These are phyloP conservation scores for Ascosphaera aggregata DNA, from an alignment of 2,329 filamentous ascomycete species.

Conservation along the genomic window DNA sequence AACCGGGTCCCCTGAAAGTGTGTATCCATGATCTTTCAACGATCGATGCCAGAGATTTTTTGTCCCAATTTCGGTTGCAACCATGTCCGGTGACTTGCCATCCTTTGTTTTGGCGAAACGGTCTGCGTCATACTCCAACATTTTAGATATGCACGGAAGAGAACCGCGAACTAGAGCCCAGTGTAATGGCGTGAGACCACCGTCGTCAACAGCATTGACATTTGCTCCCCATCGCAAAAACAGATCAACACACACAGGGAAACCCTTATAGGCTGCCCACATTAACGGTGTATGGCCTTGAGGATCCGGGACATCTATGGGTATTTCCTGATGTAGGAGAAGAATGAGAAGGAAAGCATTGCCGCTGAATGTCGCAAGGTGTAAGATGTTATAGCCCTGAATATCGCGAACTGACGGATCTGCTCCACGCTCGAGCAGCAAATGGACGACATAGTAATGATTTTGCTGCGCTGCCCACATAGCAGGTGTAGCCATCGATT, in stretches of 20 bases:
- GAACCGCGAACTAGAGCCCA: constrained; percentile 94
- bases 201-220: constrained; percentile 72
- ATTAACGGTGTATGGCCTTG: constrained; percentile 88
- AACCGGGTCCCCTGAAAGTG: constrained; percentile 49
- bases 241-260: constrained; percentile 71
- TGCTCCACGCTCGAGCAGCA: constrained; percentile 74
- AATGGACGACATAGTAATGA: constrained; percentile 88
- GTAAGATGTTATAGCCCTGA: constrained; percentile 93
- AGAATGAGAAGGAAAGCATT: constrained; percentile 78
- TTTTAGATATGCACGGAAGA: constrained; percentile 68
- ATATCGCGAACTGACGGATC: constrained; percentile 82
- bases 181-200: constrained; percentile 82
- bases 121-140: constrained; percentile 89
- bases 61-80: constrained; percentile 79
- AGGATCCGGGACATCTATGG: constrained; percentile 71
- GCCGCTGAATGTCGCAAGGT: constrained; percentile 91
- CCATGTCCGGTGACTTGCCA: constrained; percentile 72
- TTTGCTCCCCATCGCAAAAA: constrained; percentile 90
- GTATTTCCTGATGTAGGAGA: constrained; percentile 83
- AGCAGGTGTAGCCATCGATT: constrained; percentile 77
- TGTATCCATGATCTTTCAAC: constrained; percentile 63
- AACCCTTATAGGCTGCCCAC: constrained; percentile 99
- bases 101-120: constrained; percentile 72
- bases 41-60: constrained; percentile 59
- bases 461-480: constrained; percentile 96